Conservation (phyloP, 192 early-diverging fungal species). For the Pecoramyces ruminantium region DNA sequence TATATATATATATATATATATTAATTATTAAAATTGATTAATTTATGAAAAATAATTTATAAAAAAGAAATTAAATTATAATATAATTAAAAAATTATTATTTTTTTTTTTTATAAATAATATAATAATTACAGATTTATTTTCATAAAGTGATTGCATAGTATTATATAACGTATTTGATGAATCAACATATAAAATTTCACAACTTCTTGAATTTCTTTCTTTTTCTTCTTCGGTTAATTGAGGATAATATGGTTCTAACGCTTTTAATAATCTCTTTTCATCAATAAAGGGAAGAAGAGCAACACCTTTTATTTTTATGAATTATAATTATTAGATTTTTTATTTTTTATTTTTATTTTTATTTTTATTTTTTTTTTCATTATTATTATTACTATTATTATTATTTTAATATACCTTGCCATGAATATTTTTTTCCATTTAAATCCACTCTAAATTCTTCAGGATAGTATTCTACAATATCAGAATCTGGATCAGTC, state of each 20-base stretch:
- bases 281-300: slow-evolving; percentile 92
- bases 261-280: slow-evolving; percentile 51
- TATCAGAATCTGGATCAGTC: slow-evolving; percentile 63
- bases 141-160: neutral
- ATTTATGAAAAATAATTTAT: no score
- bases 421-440: slow-evolving; percentile 90
- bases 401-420: no score
- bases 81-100: no score
- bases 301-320: slow-evolving; percentile 46
- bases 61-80: no score
- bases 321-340: neutral
- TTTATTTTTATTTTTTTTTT: no score
- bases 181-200: neutral
- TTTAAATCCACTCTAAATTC: slow-evolving; percentile 85
- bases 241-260: slow-evolving; percentile 12
- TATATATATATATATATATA: no score
- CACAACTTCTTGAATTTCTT: neutral
- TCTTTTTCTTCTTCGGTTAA: slow-evolving; percentile 22
- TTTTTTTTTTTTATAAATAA: no score
- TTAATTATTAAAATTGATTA: no score
- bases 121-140: neutral
- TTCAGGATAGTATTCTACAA: slow-evolving; percentile 87
- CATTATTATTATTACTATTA: no score
- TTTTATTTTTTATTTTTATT: neutral
- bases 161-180: neutral